phyloP scores from a whole-genome alignment of 208 protist genomes.

The Acanthamoeba royreba region DNA sequence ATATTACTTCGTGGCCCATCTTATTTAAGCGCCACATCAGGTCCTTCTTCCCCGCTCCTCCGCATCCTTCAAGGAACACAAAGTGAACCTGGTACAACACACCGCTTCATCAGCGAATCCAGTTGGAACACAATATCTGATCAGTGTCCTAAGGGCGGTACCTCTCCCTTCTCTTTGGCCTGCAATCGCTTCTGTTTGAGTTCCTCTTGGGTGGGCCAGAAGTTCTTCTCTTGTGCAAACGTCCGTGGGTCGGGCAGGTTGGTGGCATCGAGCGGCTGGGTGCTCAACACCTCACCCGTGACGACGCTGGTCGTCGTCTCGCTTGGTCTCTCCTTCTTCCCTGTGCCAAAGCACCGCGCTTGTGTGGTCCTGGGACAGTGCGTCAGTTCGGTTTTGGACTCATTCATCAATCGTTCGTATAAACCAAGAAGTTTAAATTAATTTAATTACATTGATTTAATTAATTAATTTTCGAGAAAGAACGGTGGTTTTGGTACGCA shows the following conservation, averaged over 20 bases:
- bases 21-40: constrained; percentile 17
- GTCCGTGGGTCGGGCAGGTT: neutral
- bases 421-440: too few species aligned
- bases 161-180: neutral
- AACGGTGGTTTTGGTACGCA: too few species aligned
- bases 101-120: neutral
- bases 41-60: constrained; percentile 16
- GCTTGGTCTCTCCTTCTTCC: neutral
- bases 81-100: neutral
- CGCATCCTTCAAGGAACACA: constrained; percentile 21
- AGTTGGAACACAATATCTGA: neutral
- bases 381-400: too few species aligned
- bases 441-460: too few species aligned
- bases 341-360: neutral
- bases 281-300: too few species aligned
- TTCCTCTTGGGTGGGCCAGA: neutral
- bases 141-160: neutral
- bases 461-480: too few species aligned
- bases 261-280: neutral
- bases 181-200: neutral
- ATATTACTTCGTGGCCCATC: constrained; percentile 8
- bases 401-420: too few species aligned
- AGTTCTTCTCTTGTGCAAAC: neutral
- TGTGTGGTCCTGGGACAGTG: too few species aligned
- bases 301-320: neutral